Percentiles rank a stretch among this genome's conserved stretches.
Conservation (phyloP, 768 basidiomycete species). For the Calocybe cyanea region DNA sequence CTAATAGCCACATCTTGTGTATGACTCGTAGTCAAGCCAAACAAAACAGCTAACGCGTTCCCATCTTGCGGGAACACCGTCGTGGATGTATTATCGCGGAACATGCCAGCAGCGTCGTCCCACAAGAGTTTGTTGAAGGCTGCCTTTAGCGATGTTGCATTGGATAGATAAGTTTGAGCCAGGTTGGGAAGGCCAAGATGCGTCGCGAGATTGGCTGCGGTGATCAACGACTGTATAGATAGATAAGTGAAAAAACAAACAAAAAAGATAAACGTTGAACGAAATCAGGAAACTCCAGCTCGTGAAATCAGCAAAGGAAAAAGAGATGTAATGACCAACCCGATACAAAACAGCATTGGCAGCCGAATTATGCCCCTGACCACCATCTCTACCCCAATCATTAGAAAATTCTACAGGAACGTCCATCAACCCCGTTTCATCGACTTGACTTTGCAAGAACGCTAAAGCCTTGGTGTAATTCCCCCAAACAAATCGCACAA, state of each 20-base stretch:
- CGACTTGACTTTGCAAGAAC: conserved; percentile 41
- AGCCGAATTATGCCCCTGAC: conserved; percentile 43
- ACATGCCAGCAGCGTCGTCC: conserved; percentile 40
- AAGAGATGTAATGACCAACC: conserved; percentile 18
- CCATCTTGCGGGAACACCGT: conserved; percentile 46
- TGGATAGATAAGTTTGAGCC: conserved; percentile 23
- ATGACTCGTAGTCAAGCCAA: conserved; percentile 35
- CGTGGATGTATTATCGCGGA: conserved; percentile 40
- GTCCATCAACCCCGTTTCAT: conserved; percentile 34
- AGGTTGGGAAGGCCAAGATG: conserved; percentile 9
- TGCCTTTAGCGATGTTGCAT: conserved; percentile 35
- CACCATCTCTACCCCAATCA: conserved; percentile 47
- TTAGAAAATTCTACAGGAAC: conserved; percentile 36
- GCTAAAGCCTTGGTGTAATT: conserved; percentile 37
- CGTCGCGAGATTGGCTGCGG: background rate
- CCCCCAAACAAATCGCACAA: conserved; percentile 39
- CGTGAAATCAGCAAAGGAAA: no score
- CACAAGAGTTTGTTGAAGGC: conserved; percentile 42
- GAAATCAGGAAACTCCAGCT: no score
- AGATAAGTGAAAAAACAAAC: background rate
- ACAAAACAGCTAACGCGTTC: conserved; percentile 44
- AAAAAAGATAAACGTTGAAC: no score
- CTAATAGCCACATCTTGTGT: conserved; percentile 42
- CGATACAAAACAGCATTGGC: conserved; percentile 43
- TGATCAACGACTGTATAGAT: background rate